These are phyloP conservation scores for Phytophthora vignae DNA, from an alignment of 352 stramenopile genomes.

Conservation along the genomic window DNA sequence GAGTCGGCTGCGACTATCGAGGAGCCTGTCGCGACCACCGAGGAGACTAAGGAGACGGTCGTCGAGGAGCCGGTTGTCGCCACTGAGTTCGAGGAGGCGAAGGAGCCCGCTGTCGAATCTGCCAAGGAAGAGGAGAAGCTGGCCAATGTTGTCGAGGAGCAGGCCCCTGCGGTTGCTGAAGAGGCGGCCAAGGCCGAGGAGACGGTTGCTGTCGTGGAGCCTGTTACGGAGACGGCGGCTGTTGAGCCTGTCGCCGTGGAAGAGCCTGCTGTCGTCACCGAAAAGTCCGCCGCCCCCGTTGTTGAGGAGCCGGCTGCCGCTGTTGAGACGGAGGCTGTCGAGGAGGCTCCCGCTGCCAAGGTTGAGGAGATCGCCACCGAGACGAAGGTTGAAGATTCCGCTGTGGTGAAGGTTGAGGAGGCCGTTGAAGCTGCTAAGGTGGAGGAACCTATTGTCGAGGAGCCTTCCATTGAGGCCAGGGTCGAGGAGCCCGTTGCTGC, in stretches of 20 bases:
- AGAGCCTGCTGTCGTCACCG: constrained; percentile 10
- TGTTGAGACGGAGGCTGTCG: neutral
- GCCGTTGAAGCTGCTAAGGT: constrained; percentile 1
- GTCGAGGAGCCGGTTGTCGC: neutral
- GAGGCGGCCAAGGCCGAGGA: constrained; percentile 11
- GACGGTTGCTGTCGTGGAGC: constrained; percentile 4
- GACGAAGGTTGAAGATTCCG: neutral
- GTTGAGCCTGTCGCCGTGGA: constrained; percentile 3
- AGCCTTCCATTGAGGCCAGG: constrained; percentile 6
- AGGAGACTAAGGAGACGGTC: constrained; percentile 18
- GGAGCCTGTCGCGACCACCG: constrained; percentile 9
- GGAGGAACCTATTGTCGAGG: neutral
- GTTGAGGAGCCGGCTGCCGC: constrained; percentile 6
- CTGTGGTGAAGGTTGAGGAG: neutral
- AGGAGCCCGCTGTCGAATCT: constrained; percentile 2
- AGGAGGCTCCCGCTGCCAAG: constrained; percentile 6
- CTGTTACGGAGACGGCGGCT: constrained; percentile 5
- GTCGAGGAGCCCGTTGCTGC: constrained; percentile 1
- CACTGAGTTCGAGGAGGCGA: neutral
- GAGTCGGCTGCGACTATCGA: constrained; percentile 19
- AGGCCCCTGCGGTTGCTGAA: neutral
- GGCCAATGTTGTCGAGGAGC: constrained; percentile 5
- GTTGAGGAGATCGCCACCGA: constrained; percentile 3
- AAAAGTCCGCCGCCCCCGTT: constrained; percentile 18
- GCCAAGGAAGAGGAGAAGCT: constrained; percentile 1